Conservation (phyloP, 345 rosid species). For the Brassica rapa region DNA sequence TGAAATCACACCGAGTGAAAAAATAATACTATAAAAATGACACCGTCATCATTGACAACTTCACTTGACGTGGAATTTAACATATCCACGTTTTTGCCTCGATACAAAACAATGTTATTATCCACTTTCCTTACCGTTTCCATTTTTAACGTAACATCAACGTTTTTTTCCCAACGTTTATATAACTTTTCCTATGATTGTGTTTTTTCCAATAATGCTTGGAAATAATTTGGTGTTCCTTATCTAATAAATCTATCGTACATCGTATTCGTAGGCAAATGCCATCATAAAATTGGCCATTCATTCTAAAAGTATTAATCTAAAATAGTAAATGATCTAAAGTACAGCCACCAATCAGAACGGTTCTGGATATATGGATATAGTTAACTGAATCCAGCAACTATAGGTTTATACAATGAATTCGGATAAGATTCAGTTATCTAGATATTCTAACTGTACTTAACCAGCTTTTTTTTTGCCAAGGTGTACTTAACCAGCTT, state of each 20-base stretch:
- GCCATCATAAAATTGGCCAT: not conserved
- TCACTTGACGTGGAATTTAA: not conserved
- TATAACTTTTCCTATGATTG: not conserved
- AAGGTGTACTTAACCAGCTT: not conserved
- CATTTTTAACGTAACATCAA: not conserved
- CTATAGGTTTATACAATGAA: conserved; percentile 18
- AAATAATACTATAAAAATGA: not conserved
- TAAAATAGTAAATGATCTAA: not conserved
- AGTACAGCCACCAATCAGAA: not conserved
- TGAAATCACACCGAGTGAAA: not conserved
- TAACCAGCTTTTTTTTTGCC: not conserved
- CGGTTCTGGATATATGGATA: not conserved
- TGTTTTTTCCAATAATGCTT: conserved; percentile 10
- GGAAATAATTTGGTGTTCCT: not conserved
- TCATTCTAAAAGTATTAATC: not conserved
- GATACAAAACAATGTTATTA: not conserved
- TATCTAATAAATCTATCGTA: not conserved
- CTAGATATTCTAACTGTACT: conserved; percentile 1
- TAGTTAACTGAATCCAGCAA: conserved; percentile 17
- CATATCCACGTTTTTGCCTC: not conserved
- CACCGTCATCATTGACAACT: not conserved
- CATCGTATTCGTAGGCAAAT: not conserved
- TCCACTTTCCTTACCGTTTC: conserved; percentile 12
- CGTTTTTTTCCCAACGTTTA: not conserved
- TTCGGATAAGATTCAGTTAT: conserved; percentile 20